Base-by-base conservation (phyloP, 352 stramenopile species). In the Phytophthora foliorum region DNA sequence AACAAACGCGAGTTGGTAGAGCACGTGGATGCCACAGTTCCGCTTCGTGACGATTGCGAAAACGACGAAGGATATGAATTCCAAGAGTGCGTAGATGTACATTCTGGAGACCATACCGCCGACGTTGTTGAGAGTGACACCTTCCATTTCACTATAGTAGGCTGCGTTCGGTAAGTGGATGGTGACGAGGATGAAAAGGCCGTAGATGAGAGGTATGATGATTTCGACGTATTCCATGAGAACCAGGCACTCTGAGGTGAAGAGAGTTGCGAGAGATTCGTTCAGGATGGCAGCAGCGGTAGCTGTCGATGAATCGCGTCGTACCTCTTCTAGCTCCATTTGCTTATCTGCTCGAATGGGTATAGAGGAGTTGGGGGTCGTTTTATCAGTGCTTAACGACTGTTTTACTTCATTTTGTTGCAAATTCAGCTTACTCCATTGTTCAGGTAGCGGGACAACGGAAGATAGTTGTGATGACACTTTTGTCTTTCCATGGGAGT, bases 211-310 rank as follows among this genome's bases (percentile, higher is more conserved):
- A 0, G 73, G 73, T n/a, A 75, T 57, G 38, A 77, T 49, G 1
- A 56, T 63, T 25, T 81, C 73, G 14, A 63, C 45, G 50, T 75
- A 81, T 52, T 81, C 73, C 9, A 69, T 46, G 2, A 81, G 61
- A 32, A 69, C 46, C 38, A 73, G 48, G 52, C 72, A 81, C 44
- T 81, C 64, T n/a, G 53, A 55, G 10, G 66, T 63, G 57, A 71
- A 81, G 2, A 66, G 38, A 1, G 68, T 32, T 54, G 74, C 39
- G 21, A 52, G 54, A 14, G n/a, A 14, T 8, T 66, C 48, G 39
- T 45, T 45, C 4, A 45, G 7, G 1, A 45, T 45, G 8, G 38
- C 6, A 45, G 39, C n/a, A 45, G 38, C 1, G 17, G 16, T 22
- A 45, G 16, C 7, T 45, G 5, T 45, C 17, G 17, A 45, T 22